Percentiles rank a stretch among this genome's conserved stretches.
Evolutionary conservation across 208 protist genomes (phyloP).

Genomic region (Entamoeba nuttalli): DNA sequence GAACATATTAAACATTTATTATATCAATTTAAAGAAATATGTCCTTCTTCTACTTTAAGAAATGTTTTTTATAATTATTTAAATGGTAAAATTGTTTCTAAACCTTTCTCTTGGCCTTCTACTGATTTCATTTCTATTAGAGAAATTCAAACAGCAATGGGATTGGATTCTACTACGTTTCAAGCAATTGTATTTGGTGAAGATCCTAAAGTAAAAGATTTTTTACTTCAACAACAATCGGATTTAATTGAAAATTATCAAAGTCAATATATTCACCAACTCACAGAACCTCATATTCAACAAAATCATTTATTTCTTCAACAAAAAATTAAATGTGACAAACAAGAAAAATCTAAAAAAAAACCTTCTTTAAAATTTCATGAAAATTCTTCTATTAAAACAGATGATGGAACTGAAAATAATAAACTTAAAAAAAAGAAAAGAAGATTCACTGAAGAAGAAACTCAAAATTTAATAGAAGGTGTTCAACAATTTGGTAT

Average conservation of each 20-base stretch:
- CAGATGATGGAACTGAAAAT: neutral
- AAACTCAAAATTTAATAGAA: neutral
- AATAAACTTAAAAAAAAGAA: neutral
- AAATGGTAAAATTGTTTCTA: neutral
- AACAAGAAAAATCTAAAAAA: neutral
- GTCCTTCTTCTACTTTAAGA: neutral
- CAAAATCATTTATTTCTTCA: neutral
- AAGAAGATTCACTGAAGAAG: neutral
- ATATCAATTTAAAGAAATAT: neutral
- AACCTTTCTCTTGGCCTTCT: neutral
- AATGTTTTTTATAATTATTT: neutral
- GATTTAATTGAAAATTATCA: neutral
- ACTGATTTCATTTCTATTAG: neutral
- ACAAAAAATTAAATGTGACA: neutral
- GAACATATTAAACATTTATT: neutral
- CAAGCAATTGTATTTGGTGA: neutral
- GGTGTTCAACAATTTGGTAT: neutral
- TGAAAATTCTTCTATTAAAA: neutral
- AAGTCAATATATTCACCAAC: neutral
- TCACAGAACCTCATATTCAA: neutral
- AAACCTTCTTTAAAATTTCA: neutral
- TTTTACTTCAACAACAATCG: neutral
- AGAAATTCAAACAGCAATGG: neutral
- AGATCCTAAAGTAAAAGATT: neutral
- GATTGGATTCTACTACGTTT: neutral